These are phyloP conservation scores for Yamadazyma sp. DNA, from an alignment of 1,139 yeast genomes.

Conservation along the genomic window DNA sequence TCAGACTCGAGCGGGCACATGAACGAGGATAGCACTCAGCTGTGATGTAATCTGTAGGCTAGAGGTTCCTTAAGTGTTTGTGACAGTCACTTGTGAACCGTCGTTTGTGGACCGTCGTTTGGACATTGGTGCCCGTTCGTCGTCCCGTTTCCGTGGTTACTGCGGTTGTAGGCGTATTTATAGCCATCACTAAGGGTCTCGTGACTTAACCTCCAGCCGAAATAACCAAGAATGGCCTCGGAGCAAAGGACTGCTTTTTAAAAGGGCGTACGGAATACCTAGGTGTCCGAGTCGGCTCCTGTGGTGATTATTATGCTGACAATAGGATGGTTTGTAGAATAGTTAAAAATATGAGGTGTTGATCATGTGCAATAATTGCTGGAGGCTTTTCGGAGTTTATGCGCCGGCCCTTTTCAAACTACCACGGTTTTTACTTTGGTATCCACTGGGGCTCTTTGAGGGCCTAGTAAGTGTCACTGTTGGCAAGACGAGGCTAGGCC, in stretches of 20 bases:
- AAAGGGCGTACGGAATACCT: not conserved
- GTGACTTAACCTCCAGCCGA: not conserved
- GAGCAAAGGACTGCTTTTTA: not conserved
- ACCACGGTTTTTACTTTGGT: no score
- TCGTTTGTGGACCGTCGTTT: no score
- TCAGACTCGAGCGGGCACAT: no score
- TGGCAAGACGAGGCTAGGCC: no score
- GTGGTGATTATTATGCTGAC: not conserved
- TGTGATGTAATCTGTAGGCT: no score
- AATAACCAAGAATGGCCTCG: not conserved
- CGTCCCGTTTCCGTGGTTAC: no score
- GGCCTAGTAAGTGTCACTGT: no score
- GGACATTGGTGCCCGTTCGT: no score
- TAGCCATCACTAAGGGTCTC: not conserved
- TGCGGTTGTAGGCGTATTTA: not conserved
- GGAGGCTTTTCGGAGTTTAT: slow-evolving; percentile 1
- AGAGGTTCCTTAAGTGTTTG: no score
- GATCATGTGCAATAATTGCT: slow-evolving; percentile 1
- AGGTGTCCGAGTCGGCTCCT: slow-evolving; percentile 4
- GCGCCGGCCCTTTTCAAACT: not conserved
- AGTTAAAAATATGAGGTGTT: not conserved
- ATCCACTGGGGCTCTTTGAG: no score
- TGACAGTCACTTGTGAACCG: no score
- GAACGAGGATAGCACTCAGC: no score
- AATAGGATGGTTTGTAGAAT: not conserved